Percentiles rank a stretch among this genome's conserved stretches.
phyloP scores from a whole-genome alignment of 1,284 basidiomycete species.

The Pyrrhoderma lamaoense region DNA sequence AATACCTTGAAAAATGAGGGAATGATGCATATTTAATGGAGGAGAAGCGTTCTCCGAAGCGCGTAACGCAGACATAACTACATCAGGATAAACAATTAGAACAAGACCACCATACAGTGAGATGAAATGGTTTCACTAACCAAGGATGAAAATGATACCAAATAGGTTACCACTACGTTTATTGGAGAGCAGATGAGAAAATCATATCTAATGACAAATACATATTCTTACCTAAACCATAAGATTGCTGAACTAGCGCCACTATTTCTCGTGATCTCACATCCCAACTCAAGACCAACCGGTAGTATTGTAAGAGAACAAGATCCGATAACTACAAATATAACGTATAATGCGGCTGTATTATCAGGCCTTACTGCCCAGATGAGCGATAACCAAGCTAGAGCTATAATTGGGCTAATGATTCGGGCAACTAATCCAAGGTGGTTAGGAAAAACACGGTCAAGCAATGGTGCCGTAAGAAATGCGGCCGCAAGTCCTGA shows the following conservation, averaged over 20 bases:
- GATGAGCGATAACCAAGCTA: constrained; percentile 62
- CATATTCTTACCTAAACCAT: constrained; percentile 45
- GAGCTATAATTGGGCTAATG: constrained; percentile 52
- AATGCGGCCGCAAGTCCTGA: constrained; percentile 62
- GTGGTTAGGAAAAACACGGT: constrained; percentile 66
- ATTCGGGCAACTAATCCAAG: constrained; percentile 54
- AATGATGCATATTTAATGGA: constrained; percentile 17
- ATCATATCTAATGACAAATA: neutral
- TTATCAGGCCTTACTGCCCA: constrained; percentile 68
- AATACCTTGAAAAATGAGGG: constrained; percentile 14
- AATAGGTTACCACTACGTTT: constrained; percentile 52
- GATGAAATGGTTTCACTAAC: constrained; percentile 31
- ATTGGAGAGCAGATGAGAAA: neutral
- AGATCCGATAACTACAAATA: constrained; percentile 62
- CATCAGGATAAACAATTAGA: neutral
- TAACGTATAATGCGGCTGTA: constrained; percentile 48
- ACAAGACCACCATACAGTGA: neutral
- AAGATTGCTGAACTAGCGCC: constrained; percentile 67
- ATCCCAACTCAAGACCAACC: constrained; percentile 64
- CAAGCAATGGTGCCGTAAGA: constrained; percentile 64
- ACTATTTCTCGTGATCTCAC: constrained; percentile 69
- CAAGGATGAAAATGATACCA: constrained; percentile 55
- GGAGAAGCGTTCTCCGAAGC: constrained; percentile 11
- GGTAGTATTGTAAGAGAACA: constrained; percentile 63
- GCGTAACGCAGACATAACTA: constrained; percentile 18